Evolutionary conservation across 805 yeast species (phyloP), one percentile per base, ranked within the genome.

Genomic region (Wickerhamiella siamensis): DNA sequence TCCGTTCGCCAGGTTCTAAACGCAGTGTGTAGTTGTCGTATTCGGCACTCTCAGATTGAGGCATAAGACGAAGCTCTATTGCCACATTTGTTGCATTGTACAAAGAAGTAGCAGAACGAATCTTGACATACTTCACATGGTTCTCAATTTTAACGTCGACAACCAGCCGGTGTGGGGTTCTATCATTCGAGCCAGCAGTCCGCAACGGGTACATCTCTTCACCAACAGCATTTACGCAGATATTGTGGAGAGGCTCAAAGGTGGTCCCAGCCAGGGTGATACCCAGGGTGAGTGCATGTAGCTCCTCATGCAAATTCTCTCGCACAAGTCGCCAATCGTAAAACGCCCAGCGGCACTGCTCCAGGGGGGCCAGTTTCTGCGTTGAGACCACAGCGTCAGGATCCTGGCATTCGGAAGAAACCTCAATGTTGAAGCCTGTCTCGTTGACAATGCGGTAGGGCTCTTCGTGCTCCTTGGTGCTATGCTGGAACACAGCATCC

Each of bases 281-380:
- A 0, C 81, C 84, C 24, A 88, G 60, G 3, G 69, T 63, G 36
- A 75, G 77, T n/a, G 66, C 67, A 16, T 70, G 72, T 33, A 70
- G 74, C 42, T 79, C 79, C 3, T 79, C 72, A 46, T 74, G 77
- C 43, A 87, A 63, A 42, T 76, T 75, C 54, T 88, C 95, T 59
- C 98, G 77, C 19, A 86, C 72, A 24, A 70, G 69, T 47, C 83
- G 69, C 96, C 97, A 91, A 55, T 88, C 95, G 53, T 87, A 94
- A 64, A 93, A 93, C 33, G 86, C 77, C 96, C 97, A 91, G 1
- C 83, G 79, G 4, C 73, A 56, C 3, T 60, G 58, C 4, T 71
- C 74, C 1, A 72, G 71, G 40, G 75, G 66, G 32, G 63, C 58
- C 37, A 58, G 62, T 31, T 10, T 48, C 49, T 24, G 55, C 2